A percentile compares a stretch with the other conserved stretches of the same genome.
Conservation (phyloP, 2,329 filamentous ascomycete species). For the Colletotrichum noveboracense region DNA sequence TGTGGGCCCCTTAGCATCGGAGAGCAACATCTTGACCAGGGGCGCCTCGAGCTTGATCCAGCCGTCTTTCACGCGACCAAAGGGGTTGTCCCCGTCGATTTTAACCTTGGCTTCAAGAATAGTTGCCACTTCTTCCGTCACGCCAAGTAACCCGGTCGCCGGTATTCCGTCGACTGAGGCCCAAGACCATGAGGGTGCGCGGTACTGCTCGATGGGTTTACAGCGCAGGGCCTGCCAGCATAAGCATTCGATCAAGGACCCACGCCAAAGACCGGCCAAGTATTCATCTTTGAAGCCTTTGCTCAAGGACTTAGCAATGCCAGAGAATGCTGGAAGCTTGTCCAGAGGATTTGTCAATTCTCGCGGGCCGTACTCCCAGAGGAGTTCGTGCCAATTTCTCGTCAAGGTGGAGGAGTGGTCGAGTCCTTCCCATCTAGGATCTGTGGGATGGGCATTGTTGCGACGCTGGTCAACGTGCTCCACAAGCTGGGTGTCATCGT, state of each 20-base stretch:
- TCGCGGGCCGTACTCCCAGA: neutral
- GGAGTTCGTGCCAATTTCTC: neutral
- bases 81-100: slow-evolving; percentile 11
- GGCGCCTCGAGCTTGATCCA: slow-evolving; percentile 14
- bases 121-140: neutral
- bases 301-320: slow-evolving; percentile 28
- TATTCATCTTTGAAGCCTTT: slow-evolving; percentile 27
- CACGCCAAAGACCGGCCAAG: slow-evolving; percentile 32
- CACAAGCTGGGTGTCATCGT: neutral
- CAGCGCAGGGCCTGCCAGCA: slow-evolving; percentile 4
- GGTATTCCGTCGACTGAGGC: slow-evolving; percentile 4
- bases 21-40: neutral
- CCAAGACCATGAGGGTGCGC: slow-evolving; percentile 18
- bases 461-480: neutral
- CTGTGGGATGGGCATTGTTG: neutral
- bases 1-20: neutral
- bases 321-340: slow-evolving; percentile 33
- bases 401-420: neutral
- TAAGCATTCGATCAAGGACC: neutral
- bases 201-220: neutral
- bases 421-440: neutral
- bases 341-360: slow-evolving; percentile 26
- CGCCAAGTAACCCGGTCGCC: neutral
- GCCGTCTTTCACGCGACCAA: slow-evolving; percentile 10
- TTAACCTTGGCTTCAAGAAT: slow-evolving; percentile 9